These are phyloP conservation scores for Hortaea sp. DNA, from an alignment of 2,329 filamentous ascomycete genomes.

Conservation along the genomic window DNA sequence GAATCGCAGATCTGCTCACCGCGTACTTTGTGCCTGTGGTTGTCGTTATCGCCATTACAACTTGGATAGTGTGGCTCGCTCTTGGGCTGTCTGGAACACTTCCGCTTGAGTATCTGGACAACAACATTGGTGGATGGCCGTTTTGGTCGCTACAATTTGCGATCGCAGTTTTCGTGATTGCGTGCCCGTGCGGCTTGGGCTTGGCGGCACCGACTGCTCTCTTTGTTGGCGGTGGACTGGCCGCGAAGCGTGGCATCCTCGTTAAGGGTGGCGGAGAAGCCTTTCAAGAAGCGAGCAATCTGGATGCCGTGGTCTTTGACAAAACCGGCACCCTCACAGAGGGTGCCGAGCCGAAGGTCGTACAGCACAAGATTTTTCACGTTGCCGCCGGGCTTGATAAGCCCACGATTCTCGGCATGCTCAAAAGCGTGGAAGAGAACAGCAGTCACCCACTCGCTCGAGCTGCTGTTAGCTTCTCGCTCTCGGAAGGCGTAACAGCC, in stretches of 20 bases:
- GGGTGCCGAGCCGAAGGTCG: constrained; percentile 60
- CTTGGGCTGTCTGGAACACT: constrained; percentile 52
- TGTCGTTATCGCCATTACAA: constrained; percentile 56
- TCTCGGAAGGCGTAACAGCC: constrained; percentile 40
- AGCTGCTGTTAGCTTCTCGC: constrained; percentile 59
- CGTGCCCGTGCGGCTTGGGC: constrained; percentile 74
- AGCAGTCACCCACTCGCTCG: constrained; percentile 68
- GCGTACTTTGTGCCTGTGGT: constrained; percentile 69
- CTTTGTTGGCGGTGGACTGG: constrained; percentile 71
- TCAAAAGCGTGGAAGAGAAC: constrained; percentile 56
- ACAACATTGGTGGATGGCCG: constrained; percentile 52
- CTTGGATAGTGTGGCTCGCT: constrained; percentile 62
- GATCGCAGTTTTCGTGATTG: constrained; percentile 78
- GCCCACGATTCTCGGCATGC: constrained; percentile 41
- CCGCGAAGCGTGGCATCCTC: constrained; percentile 68
- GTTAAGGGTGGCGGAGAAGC: constrained; percentile 78
- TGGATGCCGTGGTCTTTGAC: constrained; percentile 57
- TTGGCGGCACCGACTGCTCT: constrained; percentile 78
- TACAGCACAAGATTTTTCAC: constrained; percentile 36
- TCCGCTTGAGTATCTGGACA: constrained; percentile 46
- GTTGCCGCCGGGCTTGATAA: not conserved
- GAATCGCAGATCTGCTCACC: constrained; percentile 62
- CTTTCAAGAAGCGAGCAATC: constrained; percentile 70
- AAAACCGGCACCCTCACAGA: constrained; percentile 78
- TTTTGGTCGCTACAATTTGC: constrained; percentile 73